Evolutionary conservation across 306 rosid species (phyloP).

Genomic region (Rosa multiflora): DNA sequence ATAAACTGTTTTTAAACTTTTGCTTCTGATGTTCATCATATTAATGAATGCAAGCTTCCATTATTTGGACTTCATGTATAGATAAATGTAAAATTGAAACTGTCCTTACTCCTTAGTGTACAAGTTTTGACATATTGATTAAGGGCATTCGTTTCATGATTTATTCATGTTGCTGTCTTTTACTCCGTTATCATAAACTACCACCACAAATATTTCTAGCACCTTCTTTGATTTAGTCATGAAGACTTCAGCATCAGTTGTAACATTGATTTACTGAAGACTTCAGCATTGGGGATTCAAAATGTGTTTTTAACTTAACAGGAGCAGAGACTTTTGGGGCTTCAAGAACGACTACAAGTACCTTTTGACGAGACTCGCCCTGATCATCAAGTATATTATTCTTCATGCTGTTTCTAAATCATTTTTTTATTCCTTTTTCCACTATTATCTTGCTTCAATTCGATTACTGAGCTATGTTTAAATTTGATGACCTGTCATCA

Average conservation of each 20-base stretch:
- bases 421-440: not conserved
- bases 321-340: constrained; percentile 83
- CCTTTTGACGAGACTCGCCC: constrained; percentile 69
- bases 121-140: not conserved
- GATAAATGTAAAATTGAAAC: not conserved
- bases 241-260: constrained; percentile 3
- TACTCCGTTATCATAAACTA: not conserved
- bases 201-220: not conserved
- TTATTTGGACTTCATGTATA: not conserved
- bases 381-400: constrained; percentile 73
- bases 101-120: not conserved
- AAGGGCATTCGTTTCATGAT: not conserved
- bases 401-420: constrained; percentile 22
- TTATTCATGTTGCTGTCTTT: not conserved
- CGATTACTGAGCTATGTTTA: not conserved
- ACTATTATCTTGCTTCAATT: constrained; percentile 1
- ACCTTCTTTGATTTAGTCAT: not conserved
- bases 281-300: constrained; percentile 7
- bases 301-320: constrained; percentile 25
- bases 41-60: not conserved
- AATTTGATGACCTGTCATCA: not conserved
- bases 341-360: constrained; percentile 74
- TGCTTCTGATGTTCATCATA: constrained; percentile 12
- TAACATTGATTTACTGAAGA: not conserved
- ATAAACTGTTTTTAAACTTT: constrained; percentile 16